Evolutionary conservation across 768 basidiomycete genomes (phyloP), one percentile per base, ranked within the genome.

Genomic region (Rhizopogon vulgaris): DNA sequence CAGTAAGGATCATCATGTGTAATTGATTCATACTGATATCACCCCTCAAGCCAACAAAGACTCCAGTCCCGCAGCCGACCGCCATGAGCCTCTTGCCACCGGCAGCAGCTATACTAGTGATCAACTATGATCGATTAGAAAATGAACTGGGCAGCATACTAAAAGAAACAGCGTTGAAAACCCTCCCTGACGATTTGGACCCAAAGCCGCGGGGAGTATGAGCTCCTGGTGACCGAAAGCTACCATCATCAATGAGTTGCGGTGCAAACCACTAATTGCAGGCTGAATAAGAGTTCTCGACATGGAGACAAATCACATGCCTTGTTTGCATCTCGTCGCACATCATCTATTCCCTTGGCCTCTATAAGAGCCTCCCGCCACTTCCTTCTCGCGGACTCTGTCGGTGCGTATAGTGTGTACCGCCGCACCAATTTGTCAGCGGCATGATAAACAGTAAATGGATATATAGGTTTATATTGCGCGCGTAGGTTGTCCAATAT

Each of bases 401-500:
- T 80, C 15, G 71, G 56, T 0, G 85, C 83, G 56, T 82, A 88
- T 9, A 93, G 70, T 3, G 85, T 92, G 64, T 91, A 93, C 52
- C 83, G 70, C 41, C 89, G 77, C 47, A 68, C 71, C 15, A 70
- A 59, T 48, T 74, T 77, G 48, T 74, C 76, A 1, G 78, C 75
- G 0, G 84, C 82, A 54, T 92, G 89, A 64, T 81, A 87, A 56
- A 93, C 69, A 1, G 82, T 86, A 64, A 93, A 87, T 1, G 90
- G 90, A 62, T 80, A 92, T 60, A 90, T 68, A 11, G 79, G 66
- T 24, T 78, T 73, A 51, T 73, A 72, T 38, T 77, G 73, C 11
- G 73, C 78, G 49, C 78, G 77, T 34, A 83, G 69, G 42, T 68
- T 73, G 52, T 84, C 82, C 32, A 86, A 66, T 11, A 86, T 64